phyloP scores from a whole-genome alignment of 2,329 filamentous ascomycete species.

The Thermomyces lanuginosus region DNA sequence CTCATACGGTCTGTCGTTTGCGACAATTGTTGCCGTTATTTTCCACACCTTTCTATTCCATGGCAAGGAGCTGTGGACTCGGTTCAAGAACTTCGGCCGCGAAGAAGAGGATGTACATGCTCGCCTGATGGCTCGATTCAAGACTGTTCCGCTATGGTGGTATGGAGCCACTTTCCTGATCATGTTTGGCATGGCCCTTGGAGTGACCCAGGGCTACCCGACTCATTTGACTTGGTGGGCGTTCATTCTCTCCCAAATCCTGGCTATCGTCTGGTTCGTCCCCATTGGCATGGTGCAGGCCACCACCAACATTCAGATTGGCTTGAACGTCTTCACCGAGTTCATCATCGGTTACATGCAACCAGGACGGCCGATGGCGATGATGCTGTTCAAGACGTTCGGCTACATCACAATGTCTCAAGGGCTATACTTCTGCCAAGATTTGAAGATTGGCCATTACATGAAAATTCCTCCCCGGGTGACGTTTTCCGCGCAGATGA shows the following conservation, averaged over 20 bases:
- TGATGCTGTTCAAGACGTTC: slow-evolving; percentile 68
- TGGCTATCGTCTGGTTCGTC: slow-evolving; percentile 47
- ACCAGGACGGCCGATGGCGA: slow-evolving; percentile 51
- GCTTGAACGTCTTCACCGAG: slow-evolving; percentile 57
- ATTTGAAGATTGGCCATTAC: slow-evolving; percentile 52
- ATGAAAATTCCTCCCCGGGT: slow-evolving; percentile 41
- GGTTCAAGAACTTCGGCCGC: slow-evolving; percentile 41
- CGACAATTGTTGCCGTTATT: slow-evolving; percentile 52
- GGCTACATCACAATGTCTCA: slow-evolving; percentile 53
- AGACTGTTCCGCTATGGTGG: slow-evolving; percentile 42
- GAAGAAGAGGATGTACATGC: slow-evolving; percentile 39
- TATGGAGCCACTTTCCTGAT: slow-evolving; percentile 32
- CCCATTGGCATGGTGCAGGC: slow-evolving; percentile 49
- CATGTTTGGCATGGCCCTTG: slow-evolving; percentile 36
- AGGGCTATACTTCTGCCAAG: slow-evolving; percentile 48
- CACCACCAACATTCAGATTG: slow-evolving; percentile 49
- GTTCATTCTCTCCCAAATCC: slow-evolving; percentile 48
- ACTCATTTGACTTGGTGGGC: slow-evolving; percentile 60
- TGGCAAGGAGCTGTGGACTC: slow-evolving; percentile 47
- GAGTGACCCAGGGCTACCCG: slow-evolving; percentile 36
- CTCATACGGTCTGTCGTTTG: slow-evolving; percentile 55
- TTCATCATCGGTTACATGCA: slow-evolving; percentile 59
- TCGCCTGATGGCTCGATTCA: slow-evolving; percentile 42
- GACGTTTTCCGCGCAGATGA: slow-evolving; percentile 36
- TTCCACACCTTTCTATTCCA: slow-evolving; percentile 53